Percentiles rank a stretch among this genome's conserved stretches.
These are phyloP conservation scores for Lepidium aucheri DNA, from an alignment of 345 rosid species.

Conservation along the genomic window DNA sequence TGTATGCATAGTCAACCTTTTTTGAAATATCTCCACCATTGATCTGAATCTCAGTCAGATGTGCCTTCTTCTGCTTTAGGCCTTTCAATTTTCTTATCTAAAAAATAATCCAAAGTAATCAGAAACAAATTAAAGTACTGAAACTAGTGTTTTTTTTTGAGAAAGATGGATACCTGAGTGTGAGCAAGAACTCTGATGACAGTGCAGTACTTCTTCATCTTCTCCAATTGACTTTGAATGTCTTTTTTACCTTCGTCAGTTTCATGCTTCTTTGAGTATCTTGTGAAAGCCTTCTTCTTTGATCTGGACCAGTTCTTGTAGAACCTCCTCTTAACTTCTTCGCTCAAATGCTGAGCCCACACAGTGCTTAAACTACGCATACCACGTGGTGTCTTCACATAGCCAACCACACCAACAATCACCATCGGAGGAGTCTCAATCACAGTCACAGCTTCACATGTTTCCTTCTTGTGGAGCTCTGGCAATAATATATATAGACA, in stretches of 20 bases:
- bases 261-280: conserved; percentile 53
- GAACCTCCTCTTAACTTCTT: conserved; percentile 79
- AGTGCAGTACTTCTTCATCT: conserved; percentile 73
- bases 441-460: conserved; percentile 82
- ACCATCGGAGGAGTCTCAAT: conserved; percentile 93
- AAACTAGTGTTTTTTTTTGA: not conserved
- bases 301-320: conserved; percentile 91
- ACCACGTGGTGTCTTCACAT: conserved; percentile 74
- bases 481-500: not conserved
- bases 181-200: conserved; percentile 86
- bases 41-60: conserved; percentile 85
- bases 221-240: conserved; percentile 59
- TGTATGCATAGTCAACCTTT: conserved; percentile 74
- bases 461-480: conserved; percentile 96
- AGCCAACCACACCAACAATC: conserved; percentile 86
- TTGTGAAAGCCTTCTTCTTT: conserved; percentile 83
- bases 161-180: conserved; percentile 42
- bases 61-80: conserved; percentile 91
- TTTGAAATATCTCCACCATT: conserved; percentile 72
- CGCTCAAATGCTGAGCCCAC: conserved; percentile 90
- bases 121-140: not conserved
- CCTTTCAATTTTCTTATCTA: conserved; percentile 83
- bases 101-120: not conserved
- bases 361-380: conserved; percentile 70
- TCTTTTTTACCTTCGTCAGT: conserved; percentile 70